Conservation (phyloP, 257 asterid genomes). For the Mitragyna speciosa region DNA sequence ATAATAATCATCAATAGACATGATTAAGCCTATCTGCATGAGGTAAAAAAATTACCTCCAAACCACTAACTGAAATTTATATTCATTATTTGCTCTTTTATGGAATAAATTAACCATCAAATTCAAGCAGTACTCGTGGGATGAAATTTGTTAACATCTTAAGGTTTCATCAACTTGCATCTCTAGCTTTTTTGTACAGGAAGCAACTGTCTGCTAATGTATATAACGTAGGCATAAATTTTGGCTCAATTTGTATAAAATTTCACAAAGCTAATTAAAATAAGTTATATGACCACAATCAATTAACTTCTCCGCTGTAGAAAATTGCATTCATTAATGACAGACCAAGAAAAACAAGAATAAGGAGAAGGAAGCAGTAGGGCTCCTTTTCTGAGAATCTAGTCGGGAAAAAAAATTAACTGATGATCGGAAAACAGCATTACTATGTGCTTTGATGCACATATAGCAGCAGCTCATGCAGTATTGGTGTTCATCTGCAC, state of each 20-base stretch:
- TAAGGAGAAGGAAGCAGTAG: not conserved
- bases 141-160: not conserved
- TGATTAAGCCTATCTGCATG: not conserved
- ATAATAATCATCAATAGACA: not conserved
- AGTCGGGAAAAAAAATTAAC: not conserved
- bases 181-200: not conserved
- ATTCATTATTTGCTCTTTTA: not conserved
- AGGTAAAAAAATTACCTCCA: not conserved
- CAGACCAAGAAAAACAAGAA: not conserved
- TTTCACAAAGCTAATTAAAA: not conserved
- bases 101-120: not conserved
- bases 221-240: not conserved
- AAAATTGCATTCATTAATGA: not conserved
- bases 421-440: slow-evolving; percentile 12
- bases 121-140: not conserved
- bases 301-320: not conserved
- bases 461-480: slow-evolving; percentile 25
- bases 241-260: not conserved
- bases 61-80: not conserved
- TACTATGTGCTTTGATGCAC: slow-evolving; percentile 7
- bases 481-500: slow-evolving; percentile 51
- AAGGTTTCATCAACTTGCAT: not conserved
- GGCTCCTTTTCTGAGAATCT: not conserved
- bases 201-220: not conserved
- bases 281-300: not conserved